Conservation (phyloP, 805 yeast species). For the Babjeviella inositovora region DNA sequence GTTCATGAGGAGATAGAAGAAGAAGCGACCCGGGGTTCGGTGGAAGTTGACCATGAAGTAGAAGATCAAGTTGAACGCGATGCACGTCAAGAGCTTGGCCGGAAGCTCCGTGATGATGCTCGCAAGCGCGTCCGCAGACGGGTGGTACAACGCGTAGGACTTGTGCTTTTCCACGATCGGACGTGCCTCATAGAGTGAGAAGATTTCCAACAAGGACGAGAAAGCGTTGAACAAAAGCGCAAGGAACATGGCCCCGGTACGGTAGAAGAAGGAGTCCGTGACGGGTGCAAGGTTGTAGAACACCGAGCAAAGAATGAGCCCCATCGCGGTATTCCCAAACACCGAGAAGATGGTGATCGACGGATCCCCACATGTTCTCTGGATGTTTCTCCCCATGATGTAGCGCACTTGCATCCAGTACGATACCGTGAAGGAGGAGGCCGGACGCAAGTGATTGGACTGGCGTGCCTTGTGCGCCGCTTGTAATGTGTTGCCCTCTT, state of each 20-base stretch:
- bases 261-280: slow-evolving; percentile 34
- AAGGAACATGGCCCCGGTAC: slow-evolving; percentile 56
- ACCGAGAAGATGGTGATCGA: slow-evolving; percentile 23
- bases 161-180: slow-evolving; percentile 44
- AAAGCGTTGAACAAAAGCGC: slow-evolving; percentile 49
- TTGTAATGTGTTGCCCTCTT: no score
- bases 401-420: slow-evolving; percentile 33
- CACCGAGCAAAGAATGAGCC: slow-evolving; percentile 37
- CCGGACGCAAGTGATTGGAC: slow-evolving; percentile 23
- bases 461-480: slow-evolving; percentile 36
- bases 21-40: slow-evolving; percentile 34
- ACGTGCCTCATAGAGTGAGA: slow-evolving; percentile 35
- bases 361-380: slow-evolving; percentile 33
- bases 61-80: slow-evolving; percentile 29
- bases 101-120: slow-evolving; percentile 35
- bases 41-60: slow-evolving; percentile 39
- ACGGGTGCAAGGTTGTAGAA: slow-evolving; percentile 34
- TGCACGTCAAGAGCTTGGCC: slow-evolving; percentile 22
- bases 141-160: slow-evolving; percentile 38
- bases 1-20: slow-evolving; percentile 29
- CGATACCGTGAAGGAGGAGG: slow-evolving; percentile 36
- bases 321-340: slow-evolving; percentile 32
- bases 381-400: slow-evolving; percentile 24
- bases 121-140: slow-evolving; percentile 42
- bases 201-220: slow-evolving; percentile 40